Evolutionary conservation across 768 basidiomycete genomes (phyloP).

Genomic region (Chalciporus pseudorubinellus): DNA sequence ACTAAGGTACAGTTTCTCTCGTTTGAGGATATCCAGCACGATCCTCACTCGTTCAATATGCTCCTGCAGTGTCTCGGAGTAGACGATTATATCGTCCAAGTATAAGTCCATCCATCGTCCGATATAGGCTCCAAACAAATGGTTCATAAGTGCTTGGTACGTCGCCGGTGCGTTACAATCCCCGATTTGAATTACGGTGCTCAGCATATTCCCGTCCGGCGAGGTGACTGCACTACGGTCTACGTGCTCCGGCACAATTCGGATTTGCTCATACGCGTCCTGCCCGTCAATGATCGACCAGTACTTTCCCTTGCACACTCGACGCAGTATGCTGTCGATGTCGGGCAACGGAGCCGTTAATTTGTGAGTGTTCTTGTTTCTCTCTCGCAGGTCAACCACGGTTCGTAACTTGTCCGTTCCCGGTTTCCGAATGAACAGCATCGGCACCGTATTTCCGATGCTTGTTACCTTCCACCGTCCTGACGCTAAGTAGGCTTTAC

Average conservation of each 20-base stretch:
- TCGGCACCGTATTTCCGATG: background rate
- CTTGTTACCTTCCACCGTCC: background rate
- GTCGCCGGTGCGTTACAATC: slow-evolving; percentile 44
- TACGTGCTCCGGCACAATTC: slow-evolving; percentile 7
- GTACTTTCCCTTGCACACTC: slow-evolving; percentile 1
- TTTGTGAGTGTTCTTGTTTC: slow-evolving; percentile 16
- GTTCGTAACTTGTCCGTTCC: background rate
- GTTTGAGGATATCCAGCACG: slow-evolving; percentile 34
- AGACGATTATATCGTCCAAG: slow-evolving; percentile 2
- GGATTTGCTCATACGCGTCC: slow-evolving; percentile 21
- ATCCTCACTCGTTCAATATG: slow-evolving; percentile 30
- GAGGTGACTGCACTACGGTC: slow-evolving; percentile 39
- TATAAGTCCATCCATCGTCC: background rate
- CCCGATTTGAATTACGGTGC: slow-evolving; percentile 7
- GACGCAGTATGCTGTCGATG: slow-evolving; percentile 13
- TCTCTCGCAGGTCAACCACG: slow-evolving; percentile 12
- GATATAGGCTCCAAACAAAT: background rate
- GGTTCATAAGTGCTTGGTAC: slow-evolving; percentile 32
- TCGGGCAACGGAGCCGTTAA: slow-evolving; percentile 16
- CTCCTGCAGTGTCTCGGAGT: slow-evolving; percentile 21
- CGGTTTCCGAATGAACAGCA: slow-evolving; percentile 2
- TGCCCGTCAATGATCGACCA: slow-evolving; percentile 12
- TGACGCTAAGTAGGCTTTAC: background rate
- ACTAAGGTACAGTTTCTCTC: slow-evolving; percentile 38
- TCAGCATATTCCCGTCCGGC: slow-evolving; percentile 36